Percentiles rank a stretch among this genome's conserved stretches.
phyloP scores from a whole-genome alignment of 179 eudicot species.

The Gypsophila paniculata region DNA sequence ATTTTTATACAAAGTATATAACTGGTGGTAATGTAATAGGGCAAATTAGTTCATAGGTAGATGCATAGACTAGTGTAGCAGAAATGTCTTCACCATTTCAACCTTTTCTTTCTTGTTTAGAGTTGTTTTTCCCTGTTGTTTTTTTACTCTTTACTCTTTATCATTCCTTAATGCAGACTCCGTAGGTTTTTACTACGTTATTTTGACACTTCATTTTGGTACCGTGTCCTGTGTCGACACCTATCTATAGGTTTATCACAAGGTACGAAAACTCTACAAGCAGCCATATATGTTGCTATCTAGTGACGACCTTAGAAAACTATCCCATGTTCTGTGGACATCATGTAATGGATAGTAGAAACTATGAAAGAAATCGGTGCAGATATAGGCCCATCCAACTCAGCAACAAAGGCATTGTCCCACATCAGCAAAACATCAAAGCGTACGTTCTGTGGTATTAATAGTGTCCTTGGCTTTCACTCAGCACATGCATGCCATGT shows the following conservation, averaged over 20 bases:
- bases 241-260: too few species aligned
- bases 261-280: not conserved
- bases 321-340: constrained; percentile 39
- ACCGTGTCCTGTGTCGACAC: too few species aligned
- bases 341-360: constrained; percentile 18
- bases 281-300: constrained; percentile 23
- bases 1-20: too few species aligned
- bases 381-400: constrained; percentile 20
- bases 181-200: too few species aligned
- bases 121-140: too few species aligned
- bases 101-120: not conserved
- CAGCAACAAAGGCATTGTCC: constrained; percentile 18
- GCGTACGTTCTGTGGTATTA: constrained; percentile 22
- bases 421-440: constrained; percentile 30
- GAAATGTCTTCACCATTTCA: not conserved
- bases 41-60: too few species aligned
- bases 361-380: constrained; percentile 22
- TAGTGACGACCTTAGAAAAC: constrained; percentile 17
- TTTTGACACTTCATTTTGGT: too few species aligned
- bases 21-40: too few species aligned
- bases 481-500: constrained; percentile 49
- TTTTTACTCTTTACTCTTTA: too few species aligned
- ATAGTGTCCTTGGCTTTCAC: constrained; percentile 24
- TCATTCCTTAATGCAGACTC: too few species aligned
- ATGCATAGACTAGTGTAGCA: too few species aligned